phyloP scores from a whole-genome alignment of 1,284 basidiomycete species.

The Phaffia rhodozyma region DNA sequence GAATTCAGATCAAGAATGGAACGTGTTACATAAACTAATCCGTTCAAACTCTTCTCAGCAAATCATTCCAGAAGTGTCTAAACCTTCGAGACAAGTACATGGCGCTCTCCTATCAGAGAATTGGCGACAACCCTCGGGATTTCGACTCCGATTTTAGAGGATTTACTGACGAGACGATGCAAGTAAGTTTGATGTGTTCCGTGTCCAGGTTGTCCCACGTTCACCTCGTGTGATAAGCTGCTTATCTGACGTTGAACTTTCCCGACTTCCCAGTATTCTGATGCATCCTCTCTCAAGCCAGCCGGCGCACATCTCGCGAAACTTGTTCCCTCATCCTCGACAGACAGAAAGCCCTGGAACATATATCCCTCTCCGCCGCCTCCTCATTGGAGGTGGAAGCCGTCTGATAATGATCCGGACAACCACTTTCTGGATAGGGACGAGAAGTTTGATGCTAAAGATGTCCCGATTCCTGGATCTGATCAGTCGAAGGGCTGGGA shows the following conservation, averaged over 20 bases:
- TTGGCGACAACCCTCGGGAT: constrained; percentile 84
- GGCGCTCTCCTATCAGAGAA: constrained; percentile 62
- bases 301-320: constrained; percentile 12
- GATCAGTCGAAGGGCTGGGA: constrained; percentile 43
- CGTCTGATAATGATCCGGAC: constrained; percentile 38
- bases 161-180: constrained; percentile 37
- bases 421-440: constrained; percentile 28
- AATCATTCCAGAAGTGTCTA: constrained; percentile 61
- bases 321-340: not conserved
- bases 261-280: constrained; percentile 53
- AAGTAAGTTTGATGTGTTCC: not conserved
- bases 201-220: not conserved
- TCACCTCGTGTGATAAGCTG: not conserved
- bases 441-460: constrained; percentile 53
- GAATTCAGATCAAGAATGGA: not conserved
- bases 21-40: constrained; percentile 21
- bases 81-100: constrained; percentile 89
- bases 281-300: constrained; percentile 30
- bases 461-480: constrained; percentile 56
- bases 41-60: constrained; percentile 31
- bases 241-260: not conserved
- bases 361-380: constrained; percentile 83
- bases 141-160: constrained; percentile 64
- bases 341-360: constrained; percentile 50
- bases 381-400: constrained; percentile 80